phyloP scores from a whole-genome alignment of 164 flowering plant species.

The Paratinospora sagittata region DNA sequence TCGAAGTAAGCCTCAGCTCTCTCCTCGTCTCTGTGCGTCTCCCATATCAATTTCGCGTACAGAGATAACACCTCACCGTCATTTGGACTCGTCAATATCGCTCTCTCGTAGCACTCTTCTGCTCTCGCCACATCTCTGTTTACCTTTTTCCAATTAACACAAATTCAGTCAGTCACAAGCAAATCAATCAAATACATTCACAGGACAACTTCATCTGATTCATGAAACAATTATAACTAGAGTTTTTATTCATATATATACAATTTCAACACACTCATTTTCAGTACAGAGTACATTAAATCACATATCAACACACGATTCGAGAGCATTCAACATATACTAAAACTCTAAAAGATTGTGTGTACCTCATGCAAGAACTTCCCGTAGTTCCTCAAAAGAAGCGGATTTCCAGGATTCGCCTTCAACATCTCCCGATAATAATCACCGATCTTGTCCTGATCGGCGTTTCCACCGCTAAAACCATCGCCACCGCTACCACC shows the following conservation, averaged over 20 bases:
- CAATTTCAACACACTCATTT: no score
- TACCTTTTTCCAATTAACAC: constrained; percentile 32
- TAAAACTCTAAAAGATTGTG: no score
- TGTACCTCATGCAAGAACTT: constrained; percentile 77
- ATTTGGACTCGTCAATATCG: constrained; percentile 60
- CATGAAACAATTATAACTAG: no score
- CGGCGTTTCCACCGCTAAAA: constrained; percentile 21
- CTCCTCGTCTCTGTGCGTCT: constrained; percentile 42
- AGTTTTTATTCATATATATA: no score
- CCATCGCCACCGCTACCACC: constrained; percentile 21
- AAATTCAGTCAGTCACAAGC: background rate
- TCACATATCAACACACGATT: no score
- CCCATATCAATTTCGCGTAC: constrained; percentile 75
- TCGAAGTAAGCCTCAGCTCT: constrained; percentile 63
- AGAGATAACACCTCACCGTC: constrained; percentile 66
- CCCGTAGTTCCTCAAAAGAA: constrained; percentile 70
- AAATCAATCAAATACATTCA: background rate
- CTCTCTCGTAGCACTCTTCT: constrained; percentile 74
- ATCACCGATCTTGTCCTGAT: constrained; percentile 41
- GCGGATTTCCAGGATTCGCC: constrained; percentile 53
- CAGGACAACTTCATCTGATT: no score
- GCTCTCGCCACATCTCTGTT: constrained; percentile 53
- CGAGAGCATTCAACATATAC: no score
- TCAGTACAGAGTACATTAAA: no score
- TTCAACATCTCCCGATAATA: constrained; percentile 61